phyloP scores from a whole-genome alignment of 1,284 basidiomycete genomes.

The Agroathelia rolfsii region DNA sequence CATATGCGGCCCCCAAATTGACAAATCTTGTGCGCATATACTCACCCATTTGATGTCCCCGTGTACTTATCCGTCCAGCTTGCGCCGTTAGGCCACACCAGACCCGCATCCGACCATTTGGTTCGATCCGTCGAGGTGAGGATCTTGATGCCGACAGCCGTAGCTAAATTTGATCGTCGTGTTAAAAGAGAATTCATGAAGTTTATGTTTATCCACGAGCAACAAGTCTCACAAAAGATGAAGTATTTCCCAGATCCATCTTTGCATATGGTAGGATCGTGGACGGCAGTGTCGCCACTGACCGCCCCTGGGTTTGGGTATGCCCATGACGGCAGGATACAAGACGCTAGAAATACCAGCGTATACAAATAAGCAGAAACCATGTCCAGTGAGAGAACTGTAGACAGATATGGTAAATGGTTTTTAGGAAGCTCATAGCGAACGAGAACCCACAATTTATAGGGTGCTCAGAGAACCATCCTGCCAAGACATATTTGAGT shows the following conservation, averaged over 20 bases:
- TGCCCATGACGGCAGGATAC: too few species aligned
- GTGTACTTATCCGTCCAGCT: conserved; percentile 42
- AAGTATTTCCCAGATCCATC: conserved; percentile 40
- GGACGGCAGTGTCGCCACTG: conserved; percentile 34
- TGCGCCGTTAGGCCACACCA: conserved; percentile 41
- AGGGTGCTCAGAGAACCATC: too few species aligned
- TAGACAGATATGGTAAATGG: too few species aligned
- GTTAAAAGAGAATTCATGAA: too few species aligned
- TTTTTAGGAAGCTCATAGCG: too few species aligned
- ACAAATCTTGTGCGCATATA: conserved; percentile 1
- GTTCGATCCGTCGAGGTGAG: conserved; percentile 41
- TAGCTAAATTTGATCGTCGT: too few species aligned
- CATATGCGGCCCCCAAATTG: too few species aligned
- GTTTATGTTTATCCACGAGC: neutral
- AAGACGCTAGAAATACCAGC: too few species aligned
- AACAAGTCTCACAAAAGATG: conserved; percentile 34
- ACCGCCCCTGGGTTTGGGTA: conserved; percentile 29
- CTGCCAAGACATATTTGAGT: too few species aligned
- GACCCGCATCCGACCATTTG: conserved; percentile 36
- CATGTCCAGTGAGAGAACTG: too few species aligned
- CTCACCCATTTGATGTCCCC: conserved; percentile 34
- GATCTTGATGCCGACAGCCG: conserved; percentile 39
- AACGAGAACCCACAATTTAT: too few species aligned
- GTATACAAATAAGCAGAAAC: too few species aligned
- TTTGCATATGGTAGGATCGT: conserved; percentile 44